Evolutionary conservation across 768 basidiomycete genomes (phyloP), one percentile per base, ranked within the genome.

Genomic region (Grammothele lineata): DNA sequence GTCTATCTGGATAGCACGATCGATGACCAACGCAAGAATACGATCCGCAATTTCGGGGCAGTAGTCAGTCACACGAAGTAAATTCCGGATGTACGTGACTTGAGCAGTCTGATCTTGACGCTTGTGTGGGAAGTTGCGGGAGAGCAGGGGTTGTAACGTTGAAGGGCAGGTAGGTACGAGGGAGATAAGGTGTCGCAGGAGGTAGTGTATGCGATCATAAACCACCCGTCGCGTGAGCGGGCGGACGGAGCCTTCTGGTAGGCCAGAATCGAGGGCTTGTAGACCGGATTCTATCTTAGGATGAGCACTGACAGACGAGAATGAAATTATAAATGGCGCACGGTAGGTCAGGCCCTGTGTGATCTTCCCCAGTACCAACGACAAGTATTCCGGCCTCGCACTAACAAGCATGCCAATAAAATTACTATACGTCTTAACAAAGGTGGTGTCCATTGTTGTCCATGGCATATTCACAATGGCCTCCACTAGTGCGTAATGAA

Each of bases 1-100:
- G 65, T 99, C 96, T 48, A 99, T 93, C 66, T 94, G 85, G 25
- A 98, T 84, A 23, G 92, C 87, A n/a, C 92, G 83, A 64, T 96
- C 93, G 19, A 99, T 77, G 26, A 97, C 89, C 0, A 85, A 84
- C 2, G 83, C 85, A 26, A 97, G 70, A 34, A 97, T 83, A 55
- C 83, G 83, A 53, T 93, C 92, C 2, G 80, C 71, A 18, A 97
- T 70, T 61, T 92, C 93, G 0, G 90, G 83, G 60, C 94, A 97
- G 62, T 96, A 98, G 27, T 81, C 77, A 0, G 85, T 84, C 30
- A 97, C 68, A 26, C 80, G 79, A 5, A 98, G 76, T 14, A 92
- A 65, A 62, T 99, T 99, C 37, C 90, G 82, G 54, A 97, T 89
- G 60, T 92, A 99, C 0, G 92, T 90, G 3, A 85, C 77, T 56